Base-by-base conservation (phyloP, 1,139 yeast species). In the Yamadazyma sp. region DNA sequence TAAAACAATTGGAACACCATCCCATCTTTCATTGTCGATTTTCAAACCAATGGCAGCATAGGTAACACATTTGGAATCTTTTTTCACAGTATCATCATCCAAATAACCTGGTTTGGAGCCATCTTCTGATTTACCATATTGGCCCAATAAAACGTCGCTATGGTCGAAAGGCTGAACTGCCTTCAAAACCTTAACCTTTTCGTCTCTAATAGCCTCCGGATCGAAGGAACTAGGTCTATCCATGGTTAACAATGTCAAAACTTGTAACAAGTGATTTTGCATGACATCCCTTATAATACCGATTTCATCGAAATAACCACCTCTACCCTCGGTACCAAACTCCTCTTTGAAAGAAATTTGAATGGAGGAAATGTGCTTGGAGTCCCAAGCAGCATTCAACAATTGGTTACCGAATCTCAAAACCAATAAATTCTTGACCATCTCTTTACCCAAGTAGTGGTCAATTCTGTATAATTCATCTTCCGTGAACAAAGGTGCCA, bases 241-340 rank as follows among this genome's bases (percentile, higher is more conserved):
- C 97, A 92, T 90, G 39, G 97, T 88, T 48, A 92, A 70, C 45
- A 94, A 67, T 6, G 97, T 89, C 59, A 92, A 70, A 20, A 92
- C 95, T 69, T 92, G 99, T 56, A 92, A 73, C 57, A 92, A 68
- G 67, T 92, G 99, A 74, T 92, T 92, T 70, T 92, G 99, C 89
- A 94, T 90, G 38, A 92, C 97, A 59, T 92, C 99, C 65, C 99
- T 82, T 50, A 92, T 87, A 56, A 92, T 92, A 42, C 99, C 99
- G 56, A 90, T 88, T 44, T 76, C 73, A 65, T 94, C 97, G 58
- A 94, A 92, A 70, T 92, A 92, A 28, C 98, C 98, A 50, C 98
- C 98, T 59, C 99, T 82, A 44, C 98, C 98, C 66, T 92, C 97
- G 33, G 98, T 92, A 42, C 98, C 98, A 55, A 94, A 90, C 10